These are phyloP conservation scores for Suillus clintonianus DNA, from an alignment of 768 basidiomycete genomes.

Conservation along the genomic window DNA sequence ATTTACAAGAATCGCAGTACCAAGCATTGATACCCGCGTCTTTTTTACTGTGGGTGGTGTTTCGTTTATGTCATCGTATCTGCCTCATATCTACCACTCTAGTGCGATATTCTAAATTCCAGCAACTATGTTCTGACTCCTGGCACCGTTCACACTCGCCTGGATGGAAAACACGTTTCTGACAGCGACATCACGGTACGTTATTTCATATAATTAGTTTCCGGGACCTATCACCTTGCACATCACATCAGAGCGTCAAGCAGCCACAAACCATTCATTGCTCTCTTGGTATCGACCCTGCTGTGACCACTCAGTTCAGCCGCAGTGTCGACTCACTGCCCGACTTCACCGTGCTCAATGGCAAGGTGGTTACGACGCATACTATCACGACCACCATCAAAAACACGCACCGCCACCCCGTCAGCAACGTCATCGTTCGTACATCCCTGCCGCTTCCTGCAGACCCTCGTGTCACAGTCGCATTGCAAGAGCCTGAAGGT, in stretches of 20 bases:
- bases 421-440: constrained; percentile 23
- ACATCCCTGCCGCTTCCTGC: constrained; percentile 27
- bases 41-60: constrained; percentile 20
- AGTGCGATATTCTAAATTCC: constrained; percentile 29
- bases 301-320: constrained; percentile 18
- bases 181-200: constrained; percentile 20
- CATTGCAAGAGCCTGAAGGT: constrained; percentile 25
- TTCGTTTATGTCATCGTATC: background rate
- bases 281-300: constrained; percentile 17
- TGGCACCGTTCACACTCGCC: constrained; percentile 27
- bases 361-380: constrained; percentile 17
- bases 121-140: constrained; percentile 26
- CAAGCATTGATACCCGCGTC: constrained; percentile 15
- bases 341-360: background rate
- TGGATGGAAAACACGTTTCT: constrained; percentile 31
- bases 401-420: constrained; percentile 12
- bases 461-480: constrained; percentile 29
- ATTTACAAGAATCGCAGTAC: constrained; percentile 25
- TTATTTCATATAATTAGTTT: constrained; percentile 4
- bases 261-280: constrained; percentile 21
- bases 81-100: too few relatives aligned
- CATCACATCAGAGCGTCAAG: constrained; percentile 9
- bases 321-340: constrained; percentile 14
- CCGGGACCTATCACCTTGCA: background rate
- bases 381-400: constrained; percentile 17